Conservation (phyloP, 140 eudicot genomes). For the Erigeron philadelphicus region DNA sequence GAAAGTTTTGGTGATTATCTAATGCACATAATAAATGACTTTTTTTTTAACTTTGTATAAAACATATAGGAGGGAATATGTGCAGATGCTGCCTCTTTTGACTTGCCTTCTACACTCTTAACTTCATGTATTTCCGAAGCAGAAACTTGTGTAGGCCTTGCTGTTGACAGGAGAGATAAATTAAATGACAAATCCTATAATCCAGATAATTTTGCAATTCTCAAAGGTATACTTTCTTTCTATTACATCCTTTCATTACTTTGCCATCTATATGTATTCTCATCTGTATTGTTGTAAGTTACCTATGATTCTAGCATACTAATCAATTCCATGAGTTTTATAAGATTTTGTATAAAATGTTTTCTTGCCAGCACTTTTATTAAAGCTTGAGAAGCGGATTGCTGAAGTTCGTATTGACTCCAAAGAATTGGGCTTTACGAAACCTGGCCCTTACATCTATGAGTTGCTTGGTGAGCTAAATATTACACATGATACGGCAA, state of each 20-base stretch:
- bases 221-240: slow-evolving; percentile 51
- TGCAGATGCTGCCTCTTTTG: slow-evolving; percentile 99
- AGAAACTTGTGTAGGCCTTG: slow-evolving; percentile 71
- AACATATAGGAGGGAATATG: slow-evolving; percentile 74
- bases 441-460: slow-evolving; percentile 86
- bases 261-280: background rate
- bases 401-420: slow-evolving; percentile 76
- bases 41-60: background rate
- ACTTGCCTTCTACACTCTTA: slow-evolving; percentile 65
- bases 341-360: background rate
- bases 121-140: slow-evolving; percentile 96
- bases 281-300: background rate
- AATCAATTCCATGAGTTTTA: slow-evolving; percentile 5
- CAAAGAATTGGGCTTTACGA: slow-evolving; percentile 83
- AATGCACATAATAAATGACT: slow-evolving; percentile 15
- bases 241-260: background rate
- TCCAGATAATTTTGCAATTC: slow-evolving; percentile 93
- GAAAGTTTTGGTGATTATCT: slow-evolving; percentile 10
- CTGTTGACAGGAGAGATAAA: slow-evolving; percentile 59
- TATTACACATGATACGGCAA: slow-evolving; percentile 56
- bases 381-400: slow-evolving; percentile 86
- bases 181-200: slow-evolving; percentile 67
- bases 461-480: slow-evolving; percentile 78
- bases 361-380: slow-evolving; percentile 61
- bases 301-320: background rate